phyloP scores from a whole-genome alignment of 805 yeast species.

The Grigorovia jiainica region DNA sequence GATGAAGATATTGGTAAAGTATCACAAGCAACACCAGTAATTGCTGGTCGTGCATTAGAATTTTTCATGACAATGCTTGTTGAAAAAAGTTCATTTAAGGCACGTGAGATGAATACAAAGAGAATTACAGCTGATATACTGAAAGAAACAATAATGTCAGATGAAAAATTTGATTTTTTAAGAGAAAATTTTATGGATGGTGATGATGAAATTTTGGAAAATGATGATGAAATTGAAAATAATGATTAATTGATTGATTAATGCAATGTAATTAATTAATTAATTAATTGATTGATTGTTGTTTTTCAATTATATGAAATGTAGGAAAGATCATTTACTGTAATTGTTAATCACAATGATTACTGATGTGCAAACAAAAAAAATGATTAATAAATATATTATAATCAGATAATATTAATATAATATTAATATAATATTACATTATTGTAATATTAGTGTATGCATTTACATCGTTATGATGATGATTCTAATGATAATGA shows the following conservation, averaged over 20 bases:
- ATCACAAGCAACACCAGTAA: slow-evolving; percentile 98
- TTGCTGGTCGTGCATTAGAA: slow-evolving; percentile 91
- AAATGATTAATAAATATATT: too few species aligned
- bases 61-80: slow-evolving; percentile 84
- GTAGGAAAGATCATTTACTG: too few species aligned
- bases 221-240: background rate
- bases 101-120: slow-evolving; percentile 63
- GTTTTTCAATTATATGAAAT: too few species aligned
- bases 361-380: too few species aligned
- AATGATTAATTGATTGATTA: background rate
- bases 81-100: slow-evolving; percentile 71
- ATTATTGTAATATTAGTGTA: too few species aligned
- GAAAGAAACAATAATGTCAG: slow-evolving; percentile 70
- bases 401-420: too few species aligned
- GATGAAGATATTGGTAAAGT: slow-evolving; percentile 98
- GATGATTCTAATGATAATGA: too few species aligned
- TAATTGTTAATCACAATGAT: too few species aligned
- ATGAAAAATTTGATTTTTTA: slow-evolving; percentile 89
- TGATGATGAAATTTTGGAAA: slow-evolving; percentile 10
- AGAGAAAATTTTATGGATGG: slow-evolving; percentile 42
- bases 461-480: too few species aligned
- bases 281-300: too few species aligned
- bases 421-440: too few species aligned
- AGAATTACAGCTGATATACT: slow-evolving; percentile 78
- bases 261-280: too few species aligned